These are phyloP conservation scores for Scalesia atractyloides DNA, from an alignment of 129 eudicot species.

Conservation along the genomic window DNA sequence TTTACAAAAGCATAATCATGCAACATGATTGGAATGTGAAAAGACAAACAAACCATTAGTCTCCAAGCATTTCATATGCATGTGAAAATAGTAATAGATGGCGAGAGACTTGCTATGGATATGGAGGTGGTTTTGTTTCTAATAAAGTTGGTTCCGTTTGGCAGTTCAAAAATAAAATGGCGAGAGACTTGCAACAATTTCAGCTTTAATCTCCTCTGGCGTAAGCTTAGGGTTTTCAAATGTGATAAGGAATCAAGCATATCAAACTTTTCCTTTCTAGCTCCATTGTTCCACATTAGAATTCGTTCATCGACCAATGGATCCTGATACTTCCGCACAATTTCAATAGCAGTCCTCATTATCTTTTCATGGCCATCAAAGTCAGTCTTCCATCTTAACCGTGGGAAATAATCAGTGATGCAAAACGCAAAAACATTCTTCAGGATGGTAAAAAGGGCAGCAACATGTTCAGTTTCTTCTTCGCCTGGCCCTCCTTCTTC, in stretches of 20 bases:
- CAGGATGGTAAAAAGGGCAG: slow-evolving; percentile 28
- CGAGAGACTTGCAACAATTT: not conserved
- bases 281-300: slow-evolving; percentile 22
- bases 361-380: slow-evolving; percentile 33
- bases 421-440: slow-evolving; percentile 25
- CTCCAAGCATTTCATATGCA: not conserved
- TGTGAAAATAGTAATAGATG: not conserved
- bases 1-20: too few relatives aligned
- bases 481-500: slow-evolving; percentile 46
- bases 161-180: too few relatives aligned
- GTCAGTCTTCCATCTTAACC: slow-evolving; percentile 30
- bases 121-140: too few relatives aligned
- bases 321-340: slow-evolving; percentile 28
- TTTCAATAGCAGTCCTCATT: not conserved
- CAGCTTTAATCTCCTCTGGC: slow-evolving; percentile 21
- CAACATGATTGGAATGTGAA: too few relatives aligned
- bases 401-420: slow-evolving; percentile 35
- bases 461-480: slow-evolving; percentile 47
- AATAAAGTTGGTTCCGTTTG: too few relatives aligned
- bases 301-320: slow-evolving; percentile 21
- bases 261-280: slow-evolving; percentile 8
- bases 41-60: too few relatives aligned
- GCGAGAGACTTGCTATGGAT: not conserved
- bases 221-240: slow-evolving; percentile 24
- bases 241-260: slow-evolving; percentile 28